These are phyloP conservation scores for Cymbidium sinense DNA, from an alignment of 106 monocot genomes.

Conservation along the genomic window DNA sequence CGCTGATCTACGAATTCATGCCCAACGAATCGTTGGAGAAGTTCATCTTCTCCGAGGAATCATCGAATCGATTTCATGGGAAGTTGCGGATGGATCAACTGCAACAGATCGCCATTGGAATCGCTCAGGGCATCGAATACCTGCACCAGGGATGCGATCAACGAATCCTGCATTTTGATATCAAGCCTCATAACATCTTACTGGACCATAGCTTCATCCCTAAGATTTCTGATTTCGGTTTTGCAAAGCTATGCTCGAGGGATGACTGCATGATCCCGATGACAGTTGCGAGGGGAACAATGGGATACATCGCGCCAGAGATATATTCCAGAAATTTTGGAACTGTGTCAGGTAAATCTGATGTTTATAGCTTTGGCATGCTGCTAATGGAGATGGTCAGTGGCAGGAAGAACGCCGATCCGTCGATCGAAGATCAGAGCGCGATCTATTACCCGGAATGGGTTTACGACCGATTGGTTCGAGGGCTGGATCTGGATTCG, in stretches of 20 bases:
- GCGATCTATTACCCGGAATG: conserved; percentile 4
- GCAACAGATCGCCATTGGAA: conserved; percentile 10
- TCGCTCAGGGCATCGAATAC: conserved; percentile 16
- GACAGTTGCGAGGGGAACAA: too few relatives aligned
- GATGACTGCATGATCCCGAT: too few relatives aligned
- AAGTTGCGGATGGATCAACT: conserved; percentile 12
- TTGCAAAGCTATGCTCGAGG: too few relatives aligned
- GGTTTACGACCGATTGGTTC: background rate
- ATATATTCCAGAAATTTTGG: conserved; percentile 11
- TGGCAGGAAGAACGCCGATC: background rate
- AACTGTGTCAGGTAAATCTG: conserved; percentile 7
- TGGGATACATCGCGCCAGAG: background rate
- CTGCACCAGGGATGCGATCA: conserved; percentile 11
- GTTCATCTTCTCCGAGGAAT: conserved; percentile 13
- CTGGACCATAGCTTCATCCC: too few relatives aligned
- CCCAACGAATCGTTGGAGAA: conserved; percentile 12
- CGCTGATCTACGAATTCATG: conserved; percentile 19
- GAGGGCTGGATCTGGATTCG: background rate
- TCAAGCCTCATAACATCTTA: too few relatives aligned
- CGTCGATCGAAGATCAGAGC: background rate
- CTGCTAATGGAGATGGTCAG: conserved; percentile 13
- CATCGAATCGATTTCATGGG: conserved; percentile 29
- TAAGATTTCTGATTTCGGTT: too few relatives aligned
- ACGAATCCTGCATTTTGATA: conserved; percentile 14
- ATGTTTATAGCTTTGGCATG: conserved; percentile 22